phyloP scores from a whole-genome alignment of 768 basidiomycete genomes.

The Sistotremastrum suecicum region DNA sequence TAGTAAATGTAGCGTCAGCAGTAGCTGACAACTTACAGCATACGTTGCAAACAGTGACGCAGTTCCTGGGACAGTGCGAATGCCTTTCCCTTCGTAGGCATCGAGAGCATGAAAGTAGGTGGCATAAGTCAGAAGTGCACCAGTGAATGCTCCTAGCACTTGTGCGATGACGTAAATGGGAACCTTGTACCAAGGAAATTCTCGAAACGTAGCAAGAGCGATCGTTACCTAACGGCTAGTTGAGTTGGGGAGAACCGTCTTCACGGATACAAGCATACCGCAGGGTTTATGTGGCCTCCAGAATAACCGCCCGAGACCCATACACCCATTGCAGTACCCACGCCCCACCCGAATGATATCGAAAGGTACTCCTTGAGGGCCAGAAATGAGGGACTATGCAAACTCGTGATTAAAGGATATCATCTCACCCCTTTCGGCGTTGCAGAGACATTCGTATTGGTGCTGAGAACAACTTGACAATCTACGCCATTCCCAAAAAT shows the following conservation, averaged over 20 bases:
- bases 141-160: conserved; percentile 43
- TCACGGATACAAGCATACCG: conserved; percentile 5
- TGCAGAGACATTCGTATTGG: conserved; percentile 28
- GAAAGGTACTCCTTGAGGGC: conserved; percentile 28
- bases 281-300: conserved; percentile 44
- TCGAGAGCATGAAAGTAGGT: conserved; percentile 59
- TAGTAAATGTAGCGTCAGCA: neutral
- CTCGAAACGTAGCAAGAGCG: conserved; percentile 49
- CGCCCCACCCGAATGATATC: conserved; percentile 41
- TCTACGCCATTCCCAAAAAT: conserved; percentile 46
- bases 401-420: too few species aligned
- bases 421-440: conserved; percentile 39
- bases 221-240: conserved; percentile 41
- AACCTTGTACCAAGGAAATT: conserved; percentile 72
- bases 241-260: neutral
- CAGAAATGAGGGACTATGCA: too few species aligned
- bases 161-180: conserved; percentile 55
- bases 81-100: conserved; percentile 37
- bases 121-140: conserved; percentile 42
- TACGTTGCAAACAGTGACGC: conserved; percentile 48
- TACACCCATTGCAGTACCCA: conserved; percentile 49
- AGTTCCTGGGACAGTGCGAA: conserved; percentile 44
- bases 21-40: conserved; percentile 26
- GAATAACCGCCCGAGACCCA: conserved; percentile 56
- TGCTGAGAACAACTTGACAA: conserved; percentile 41